Percentiles rank a stretch among this genome's conserved stretches.
Evolutionary conservation across 768 basidiomycete species (phyloP).

Genomic region (Tulasnella sp.): DNA sequence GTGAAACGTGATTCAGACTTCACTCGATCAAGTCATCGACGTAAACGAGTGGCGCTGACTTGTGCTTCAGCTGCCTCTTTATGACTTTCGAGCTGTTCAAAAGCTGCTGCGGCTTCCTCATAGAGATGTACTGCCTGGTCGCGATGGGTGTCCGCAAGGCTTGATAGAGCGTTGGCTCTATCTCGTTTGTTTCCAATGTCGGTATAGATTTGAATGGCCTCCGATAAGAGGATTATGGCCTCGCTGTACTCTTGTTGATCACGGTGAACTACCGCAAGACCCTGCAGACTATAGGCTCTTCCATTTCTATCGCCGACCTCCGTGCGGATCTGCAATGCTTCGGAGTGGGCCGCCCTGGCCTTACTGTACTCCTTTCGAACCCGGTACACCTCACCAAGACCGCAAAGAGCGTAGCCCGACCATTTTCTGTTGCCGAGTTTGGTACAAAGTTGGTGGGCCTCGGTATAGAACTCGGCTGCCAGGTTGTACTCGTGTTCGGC

Average conservation of each 20-base stretch:
- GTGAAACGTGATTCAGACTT: too few species aligned
- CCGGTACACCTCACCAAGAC: neutral
- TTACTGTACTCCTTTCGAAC: neutral
- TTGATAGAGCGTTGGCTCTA: neutral
- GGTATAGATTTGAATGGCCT: neutral
- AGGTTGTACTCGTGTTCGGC: neutral
- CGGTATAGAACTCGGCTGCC: neutral
- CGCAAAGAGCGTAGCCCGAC: neutral
- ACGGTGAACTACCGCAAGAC: neutral
- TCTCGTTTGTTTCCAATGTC: neutral
- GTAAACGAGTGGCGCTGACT: too few species aligned
- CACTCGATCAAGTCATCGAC: too few species aligned
- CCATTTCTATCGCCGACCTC: neutral
- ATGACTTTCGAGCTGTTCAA: too few species aligned
- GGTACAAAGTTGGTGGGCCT: neutral
- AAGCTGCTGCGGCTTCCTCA: too few species aligned
- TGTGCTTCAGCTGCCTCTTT: neutral
- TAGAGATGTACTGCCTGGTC: neutral
- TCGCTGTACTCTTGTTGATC: neutral
- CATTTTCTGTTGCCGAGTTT: neutral
- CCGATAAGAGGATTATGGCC: neutral
- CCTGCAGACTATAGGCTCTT: neutral
- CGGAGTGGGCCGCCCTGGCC: neutral
- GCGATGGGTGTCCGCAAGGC: neutral
- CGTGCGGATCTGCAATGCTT: neutral